Evolutionary conservation across 352 stramenopile genomes (phyloP), one percentile per base, ranked within the genome.

Genomic region (Aphanomyces euteiches): DNA sequence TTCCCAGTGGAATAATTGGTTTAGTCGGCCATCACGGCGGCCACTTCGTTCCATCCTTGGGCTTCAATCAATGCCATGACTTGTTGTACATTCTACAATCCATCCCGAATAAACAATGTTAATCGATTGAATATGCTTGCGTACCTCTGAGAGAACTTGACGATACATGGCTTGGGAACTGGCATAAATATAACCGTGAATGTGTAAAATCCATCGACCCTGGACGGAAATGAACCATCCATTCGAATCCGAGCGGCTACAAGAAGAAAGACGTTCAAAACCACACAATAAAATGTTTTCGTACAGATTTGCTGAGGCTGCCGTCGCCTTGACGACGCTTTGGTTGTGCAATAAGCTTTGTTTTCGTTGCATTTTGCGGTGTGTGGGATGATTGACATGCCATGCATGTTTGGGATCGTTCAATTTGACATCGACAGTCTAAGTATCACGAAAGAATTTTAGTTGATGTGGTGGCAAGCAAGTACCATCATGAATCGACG

Each of bases 401-500:
- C 28, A 28, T 28, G 2, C 2, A 28, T 28, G 28, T 28, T 15
- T 41, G 8, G n/a, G 17, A 34, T 56, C 7, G 47, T 37, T 37
- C 37, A 67, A 41, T 34, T 34, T 19, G n/a, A 8, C 4, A 41
- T 67, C 60, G 47, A 67, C 47, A 37, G 12, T n/a, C 43, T 50
- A 50, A 12, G 43, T n/a, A n/a, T 50, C 10, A 50, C 43, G 43
- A 3, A 3, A n/a, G 43, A 50, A 28, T 2, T 2, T 28, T 28
- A 28, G 28, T 28, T 28, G 28, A 28, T 28, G 0, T 28, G 28
- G 28, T 28, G 28, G 28, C 2, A 28, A 28, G 28, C 28, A 28
- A 17, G 50, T 58, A 61, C 64, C 53, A 63, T 47, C 7, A 70
- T 47, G 21, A 70, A 70, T 4, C 45, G 64, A 15, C 64, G 64